phyloP scores from a whole-genome alignment of 2,329 filamentous ascomycete species.

The Penicillium sp. region DNA sequence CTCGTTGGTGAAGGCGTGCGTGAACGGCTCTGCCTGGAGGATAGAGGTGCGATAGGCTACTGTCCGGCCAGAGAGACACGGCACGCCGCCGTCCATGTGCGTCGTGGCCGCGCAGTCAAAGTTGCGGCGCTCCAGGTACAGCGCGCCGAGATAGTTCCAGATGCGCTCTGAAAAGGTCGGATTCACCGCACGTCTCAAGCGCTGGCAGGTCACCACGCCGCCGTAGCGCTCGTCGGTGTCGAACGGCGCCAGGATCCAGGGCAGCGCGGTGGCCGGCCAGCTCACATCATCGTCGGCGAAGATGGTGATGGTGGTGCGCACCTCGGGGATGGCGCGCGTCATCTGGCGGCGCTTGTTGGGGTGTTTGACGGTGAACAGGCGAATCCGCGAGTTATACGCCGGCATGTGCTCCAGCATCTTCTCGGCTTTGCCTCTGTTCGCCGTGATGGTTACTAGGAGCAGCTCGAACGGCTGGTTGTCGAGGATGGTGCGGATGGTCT shows the following conservation, averaged over 20 bases:
- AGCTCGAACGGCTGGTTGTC: conserved; percentile 60
- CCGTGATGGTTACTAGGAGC: conserved; percentile 81
- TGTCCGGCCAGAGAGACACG: conserved; percentile 91
- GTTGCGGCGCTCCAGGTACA: conserved; percentile 90
- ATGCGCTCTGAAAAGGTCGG: conserved; percentile 58
- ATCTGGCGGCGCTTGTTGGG: conserved; percentile 96
- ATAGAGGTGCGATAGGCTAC: conserved; percentile 90
- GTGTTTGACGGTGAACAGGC: conserved; percentile 72
- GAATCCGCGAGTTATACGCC: conserved; percentile 62
- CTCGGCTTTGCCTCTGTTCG: conserved; percentile 67
- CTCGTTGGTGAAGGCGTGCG: conserved; percentile 85
- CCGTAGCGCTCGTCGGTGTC: conserved; percentile 73
- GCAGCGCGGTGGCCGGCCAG: conserved; percentile 80
- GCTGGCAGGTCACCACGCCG: conserved; percentile 87
- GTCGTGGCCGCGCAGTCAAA: conserved; percentile 96
- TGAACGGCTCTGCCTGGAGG: conserved; percentile 77
- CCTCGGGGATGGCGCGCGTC: conserved; percentile 81
- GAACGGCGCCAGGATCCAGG: conserved; percentile 90
- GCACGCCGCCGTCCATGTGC: conserved; percentile 91
- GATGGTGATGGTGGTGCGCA: conserved; percentile 78
- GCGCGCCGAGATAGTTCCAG: conserved; percentile 86
- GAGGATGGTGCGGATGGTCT: conserved; percentile 63
- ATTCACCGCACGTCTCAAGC: conserved; percentile 66
- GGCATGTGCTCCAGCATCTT: conserved; percentile 55
- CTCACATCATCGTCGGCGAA: conserved; percentile 96